Percentiles rank a stretch among this genome's conserved stretches.
Evolutionary conservation across 2,329 filamentous ascomycete species (phyloP).

Genomic region (Gnomoniopsis sp.): DNA sequence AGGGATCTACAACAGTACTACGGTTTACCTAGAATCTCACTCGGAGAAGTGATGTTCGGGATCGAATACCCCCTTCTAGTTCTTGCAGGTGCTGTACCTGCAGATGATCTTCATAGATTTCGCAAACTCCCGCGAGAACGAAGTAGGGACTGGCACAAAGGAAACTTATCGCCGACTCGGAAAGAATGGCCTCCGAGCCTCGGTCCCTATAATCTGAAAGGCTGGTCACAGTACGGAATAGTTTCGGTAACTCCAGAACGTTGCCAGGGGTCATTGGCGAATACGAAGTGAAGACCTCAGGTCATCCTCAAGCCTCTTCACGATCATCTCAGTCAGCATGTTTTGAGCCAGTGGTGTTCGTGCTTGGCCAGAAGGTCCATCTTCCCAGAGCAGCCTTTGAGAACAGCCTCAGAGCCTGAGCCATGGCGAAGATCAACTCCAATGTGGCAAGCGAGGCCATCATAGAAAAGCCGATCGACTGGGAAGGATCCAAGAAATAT

Average conservation of each 20-base stretch:
- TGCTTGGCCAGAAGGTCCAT: not conserved
- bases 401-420: too few species aligned
- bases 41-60: too few species aligned
- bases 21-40: too few species aligned
- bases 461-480: slow-evolving; percentile 63
- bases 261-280: slow-evolving; percentile 57
- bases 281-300: slow-evolving; percentile 37
- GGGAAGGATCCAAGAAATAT: slow-evolving; percentile 47
- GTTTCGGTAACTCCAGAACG: slow-evolving; percentile 51
- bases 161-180: slow-evolving; percentile 48
- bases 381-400: slow-evolving; percentile 30
- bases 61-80: too few species aligned
- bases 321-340: too few species aligned
- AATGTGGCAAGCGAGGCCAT: slow-evolving; percentile 64
- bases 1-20: too few species aligned
- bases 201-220: slow-evolving; percentile 47
- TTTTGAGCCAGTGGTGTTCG: not conserved
- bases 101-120: not conserved
- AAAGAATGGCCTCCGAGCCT: slow-evolving; percentile 59
- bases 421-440: slow-evolving; percentile 56
- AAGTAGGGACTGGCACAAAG: slow-evolving; percentile 26
- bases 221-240: slow-evolving; percentile 66
- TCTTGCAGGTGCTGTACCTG: not conserved
- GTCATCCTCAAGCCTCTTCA: slow-evolving; percentile 1
- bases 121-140: slow-evolving; percentile 5